Evolutionary conservation across 176 grass and related monocot genomes (phyloP).

Genomic region (Pontederia paniculata): DNA sequence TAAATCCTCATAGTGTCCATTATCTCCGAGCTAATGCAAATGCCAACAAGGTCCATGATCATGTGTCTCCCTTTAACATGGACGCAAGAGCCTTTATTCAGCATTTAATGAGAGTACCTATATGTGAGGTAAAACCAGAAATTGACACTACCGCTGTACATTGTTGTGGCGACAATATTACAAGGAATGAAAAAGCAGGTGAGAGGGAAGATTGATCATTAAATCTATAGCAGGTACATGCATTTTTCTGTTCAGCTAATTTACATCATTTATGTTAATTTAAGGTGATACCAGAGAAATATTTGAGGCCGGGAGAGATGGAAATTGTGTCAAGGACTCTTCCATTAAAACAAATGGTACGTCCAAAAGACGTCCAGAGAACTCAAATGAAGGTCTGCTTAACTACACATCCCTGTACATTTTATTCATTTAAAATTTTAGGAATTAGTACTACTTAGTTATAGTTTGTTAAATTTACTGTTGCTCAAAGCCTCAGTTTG

Average conservation of each 20-base stretch:
- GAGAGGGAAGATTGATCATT: conserved; percentile 10
- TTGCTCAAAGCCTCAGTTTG: too few species aligned
- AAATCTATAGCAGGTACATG: neutral
- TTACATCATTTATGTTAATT: neutral
- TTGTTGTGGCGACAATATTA: conserved; percentile 2
- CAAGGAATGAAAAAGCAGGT: conserved; percentile 24
- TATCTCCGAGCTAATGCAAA: conserved; percentile 70
- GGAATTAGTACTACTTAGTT: neutral
- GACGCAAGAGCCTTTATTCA: conserved; percentile 82
- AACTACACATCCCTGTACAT: neutral
- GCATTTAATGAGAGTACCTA: conserved; percentile 37
- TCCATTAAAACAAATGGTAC: conserved; percentile 18
- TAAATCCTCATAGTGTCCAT: conserved; percentile 73
- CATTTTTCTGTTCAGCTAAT: neutral
- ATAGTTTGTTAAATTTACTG: too few species aligned
- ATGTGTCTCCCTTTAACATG: conserved; percentile 66
- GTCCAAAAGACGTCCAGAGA: conserved; percentile 54
- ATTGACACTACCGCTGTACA: conserved; percentile 17
- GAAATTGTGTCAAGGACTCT: conserved; percentile 25
- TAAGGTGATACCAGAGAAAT: conserved; percentile 9
- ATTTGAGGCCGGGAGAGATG: conserved; percentile 26
- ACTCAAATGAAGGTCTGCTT: conserved; percentile 44
- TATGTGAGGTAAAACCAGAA: conserved; percentile 26
- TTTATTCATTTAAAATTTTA: neutral
- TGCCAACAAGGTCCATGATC: conserved; percentile 77